These are phyloP conservation scores for Kluyveromyces siamensis DNA, from an alignment of 805 yeast species.

Conservation along the genomic window DNA sequence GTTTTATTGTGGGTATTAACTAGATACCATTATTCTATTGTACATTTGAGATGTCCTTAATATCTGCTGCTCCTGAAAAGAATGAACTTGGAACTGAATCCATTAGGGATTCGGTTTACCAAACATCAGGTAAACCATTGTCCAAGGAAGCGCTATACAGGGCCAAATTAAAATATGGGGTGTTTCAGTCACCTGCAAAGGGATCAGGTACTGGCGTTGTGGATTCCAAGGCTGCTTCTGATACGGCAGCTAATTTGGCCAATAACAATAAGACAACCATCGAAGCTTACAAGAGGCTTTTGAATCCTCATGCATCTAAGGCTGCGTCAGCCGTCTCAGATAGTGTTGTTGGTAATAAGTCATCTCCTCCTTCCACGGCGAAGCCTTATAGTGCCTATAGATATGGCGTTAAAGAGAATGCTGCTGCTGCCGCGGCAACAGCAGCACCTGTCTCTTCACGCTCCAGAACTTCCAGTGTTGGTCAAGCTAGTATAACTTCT, in stretches of 20 bases:
- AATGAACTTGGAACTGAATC: conserved; percentile 2
- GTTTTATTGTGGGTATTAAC: too few relatives aligned
- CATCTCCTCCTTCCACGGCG: not conserved
- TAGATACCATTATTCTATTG: not conserved
- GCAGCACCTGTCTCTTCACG: conserved; percentile 3
- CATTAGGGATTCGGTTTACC: conserved; percentile 40
- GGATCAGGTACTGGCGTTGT: conserved; percentile 48
- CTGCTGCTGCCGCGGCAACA: conserved; percentile 5
- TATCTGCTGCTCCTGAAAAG: conserved; percentile 17
- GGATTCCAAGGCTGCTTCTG: conserved; percentile 47
- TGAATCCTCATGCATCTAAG: conserved; percentile 25
- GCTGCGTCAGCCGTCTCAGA: conserved; percentile 22
- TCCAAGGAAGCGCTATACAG: conserved; percentile 68
- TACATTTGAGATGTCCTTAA: conserved; percentile 20
- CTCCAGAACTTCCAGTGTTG: conserved; percentile 5
- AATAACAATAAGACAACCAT: conserved; percentile 55
- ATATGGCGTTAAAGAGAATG: not conserved
- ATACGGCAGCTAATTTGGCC: conserved; percentile 71
- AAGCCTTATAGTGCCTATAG: not conserved
- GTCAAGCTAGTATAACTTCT: conserved; percentile 6
- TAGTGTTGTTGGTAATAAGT: not conserved
- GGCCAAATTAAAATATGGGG: conserved; percentile 64
- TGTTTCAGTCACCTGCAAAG: conserved; percentile 43
- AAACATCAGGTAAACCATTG: conserved; percentile 59
- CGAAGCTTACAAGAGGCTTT: conserved; percentile 48